Percentiles rank a stretch among this genome's conserved stretches.
phyloP scores from a whole-genome alignment of 768 basidiomycete species.

The Boletus edulis region DNA sequence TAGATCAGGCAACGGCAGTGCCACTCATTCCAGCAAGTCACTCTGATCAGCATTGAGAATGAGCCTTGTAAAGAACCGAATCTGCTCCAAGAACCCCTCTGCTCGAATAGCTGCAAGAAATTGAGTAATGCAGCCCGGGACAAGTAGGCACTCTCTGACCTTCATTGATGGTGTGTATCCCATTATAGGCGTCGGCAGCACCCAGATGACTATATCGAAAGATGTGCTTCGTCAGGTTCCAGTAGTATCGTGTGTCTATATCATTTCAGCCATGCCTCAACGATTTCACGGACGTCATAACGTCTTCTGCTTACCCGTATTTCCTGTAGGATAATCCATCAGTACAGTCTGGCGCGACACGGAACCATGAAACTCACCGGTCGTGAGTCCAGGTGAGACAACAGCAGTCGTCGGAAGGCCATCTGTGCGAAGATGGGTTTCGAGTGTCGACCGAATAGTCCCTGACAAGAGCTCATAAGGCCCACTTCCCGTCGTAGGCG shows the following conservation, averaged over 20 bases:
- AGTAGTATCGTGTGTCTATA: constrained; percentile 44
- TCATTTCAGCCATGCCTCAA: constrained; percentile 10
- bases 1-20: neutral
- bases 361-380: constrained; percentile 5
- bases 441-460: constrained; percentile 39
- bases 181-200: constrained; percentile 34
- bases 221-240: constrained; percentile 45
- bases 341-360: neutral
- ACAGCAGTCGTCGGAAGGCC: constrained; percentile 21
- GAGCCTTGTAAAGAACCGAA: constrained; percentile 32
- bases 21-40: constrained; percentile 14
- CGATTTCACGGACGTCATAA: constrained; percentile 3
- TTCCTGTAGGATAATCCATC: constrained; percentile 15
- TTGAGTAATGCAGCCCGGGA: neutral
- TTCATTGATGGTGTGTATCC: constrained; percentile 29
- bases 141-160: constrained; percentile 9
- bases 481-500: constrained; percentile 36
- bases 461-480: constrained; percentile 43
- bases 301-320: constrained; percentile 20
- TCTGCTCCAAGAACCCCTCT: constrained; percentile 28
- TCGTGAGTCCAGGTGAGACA: constrained; percentile 37
- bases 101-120: constrained; percentile 25
- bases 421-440: constrained; percentile 29
- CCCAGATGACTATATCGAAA: constrained; percentile 42
- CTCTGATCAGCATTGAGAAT: constrained; percentile 35